A percentile compares a stretch with the other conserved stretches of the same genome.
Evolutionary conservation across 805 yeast genomes (phyloP).

Genomic region (Ogataea pini): DNA sequence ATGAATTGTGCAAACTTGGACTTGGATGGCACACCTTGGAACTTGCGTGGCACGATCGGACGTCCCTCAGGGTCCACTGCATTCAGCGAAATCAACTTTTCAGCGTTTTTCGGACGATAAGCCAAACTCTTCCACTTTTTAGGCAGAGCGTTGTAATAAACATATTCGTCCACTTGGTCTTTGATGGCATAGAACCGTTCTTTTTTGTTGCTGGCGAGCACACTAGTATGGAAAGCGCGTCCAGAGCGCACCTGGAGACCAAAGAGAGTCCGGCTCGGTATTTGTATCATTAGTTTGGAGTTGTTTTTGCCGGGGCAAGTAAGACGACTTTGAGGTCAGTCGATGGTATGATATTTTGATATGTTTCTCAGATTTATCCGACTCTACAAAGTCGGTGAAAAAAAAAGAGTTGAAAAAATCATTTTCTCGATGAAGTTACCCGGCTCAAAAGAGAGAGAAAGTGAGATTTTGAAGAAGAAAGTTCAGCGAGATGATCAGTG

Average conservation of each 20-base stretch:
- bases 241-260: neutral
- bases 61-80: slow-evolving; percentile 29
- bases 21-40: slow-evolving; percentile 31
- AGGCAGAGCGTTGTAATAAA: slow-evolving; percentile 26
- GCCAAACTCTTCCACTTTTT: slow-evolving; percentile 27
- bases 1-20: slow-evolving; percentile 28
- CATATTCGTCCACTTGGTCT: slow-evolving; percentile 32
- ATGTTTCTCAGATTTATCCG: too few relatives aligned
- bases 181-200: slow-evolving; percentile 24
- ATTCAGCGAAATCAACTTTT: slow-evolving; percentile 21
- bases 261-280: neutral
- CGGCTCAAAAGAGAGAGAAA: too few relatives aligned
- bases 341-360: too few relatives aligned
- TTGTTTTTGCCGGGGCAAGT: neutral
- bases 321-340: too few relatives aligned
- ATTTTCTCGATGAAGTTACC: neutral
- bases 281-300: neutral
- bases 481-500: too few relatives aligned
- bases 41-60: slow-evolving; percentile 28
- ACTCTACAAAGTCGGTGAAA: neutral
- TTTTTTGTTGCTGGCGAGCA: slow-evolving; percentile 1
- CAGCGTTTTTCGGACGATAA: slow-evolving; percentile 28
- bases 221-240: neutral
- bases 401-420: neutral
- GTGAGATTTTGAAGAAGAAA: too few relatives aligned